Base-by-base conservation (phyloP, 225 moss, liverwort and hornwort species). In the Physcomitrellopsis africana region DNA sequence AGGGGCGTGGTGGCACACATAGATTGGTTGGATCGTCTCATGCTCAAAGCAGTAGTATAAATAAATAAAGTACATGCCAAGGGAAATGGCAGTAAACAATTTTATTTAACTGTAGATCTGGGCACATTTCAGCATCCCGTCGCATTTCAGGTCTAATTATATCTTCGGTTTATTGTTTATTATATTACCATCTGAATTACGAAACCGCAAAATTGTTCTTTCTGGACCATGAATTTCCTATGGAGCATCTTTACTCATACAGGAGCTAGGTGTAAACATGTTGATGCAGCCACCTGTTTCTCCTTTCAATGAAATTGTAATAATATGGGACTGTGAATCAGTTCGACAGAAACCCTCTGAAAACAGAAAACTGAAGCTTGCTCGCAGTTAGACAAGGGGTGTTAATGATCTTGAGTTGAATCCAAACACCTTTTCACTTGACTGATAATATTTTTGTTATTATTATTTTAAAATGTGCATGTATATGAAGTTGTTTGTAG, bases 101-200 rank as follows among this genome's bases (percentile, higher is more conserved):
- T 94, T 67, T 81, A 89, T 68, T 85, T 91, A 24, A 63, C 91
- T 73, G 86, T 90, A 79, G 91, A 94, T 64, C 76, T 94, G 49
- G 86, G 93, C 37, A 89, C 93, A 24, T 94, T 91, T 67, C 89
- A 94, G 83, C 91, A 94, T 82, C 91, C 91, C 72, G 91, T 91
- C 60, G 80, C 86, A n/a, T 91, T 91, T 66, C 89, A 93, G 91
- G 91, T 89, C 43, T 65, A n/a, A 24, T 42, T 18, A 27, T 14
- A 52, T 44, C 22, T 55, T 65, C n/a, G 7, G 13, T 65, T 18
- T 60, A 60, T 43, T 69, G 51, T 37, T 42, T 7, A 43, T 22
- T 60, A 22, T 59, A 7, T 26, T 65, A 26, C 8, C 44, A 63
- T 55, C 12, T 64, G 27, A 65, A 41, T 17, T 53, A 18, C 41